Conservation (phyloP, 106 monocot species). For the Allium fistulosum region DNA sequence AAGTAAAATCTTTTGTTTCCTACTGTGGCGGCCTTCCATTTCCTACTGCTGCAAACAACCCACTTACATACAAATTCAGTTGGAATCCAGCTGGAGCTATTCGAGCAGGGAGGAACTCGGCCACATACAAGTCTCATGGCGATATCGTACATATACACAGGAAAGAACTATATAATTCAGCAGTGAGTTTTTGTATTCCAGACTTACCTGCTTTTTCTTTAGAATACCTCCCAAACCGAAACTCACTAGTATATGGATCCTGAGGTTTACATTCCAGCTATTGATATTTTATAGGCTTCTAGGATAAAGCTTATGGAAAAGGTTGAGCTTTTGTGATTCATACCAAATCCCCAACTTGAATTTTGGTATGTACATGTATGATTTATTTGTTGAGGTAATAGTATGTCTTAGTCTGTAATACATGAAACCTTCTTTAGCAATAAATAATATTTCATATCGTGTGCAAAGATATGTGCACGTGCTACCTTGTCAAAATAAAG, state of each 20-base stretch:
- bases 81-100: constrained; percentile 97
- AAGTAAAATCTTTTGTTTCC: constrained; percentile 67
- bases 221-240: constrained; percentile 85
- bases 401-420: too few species aligned
- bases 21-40: constrained; percentile 95
- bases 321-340: constrained; percentile 34
- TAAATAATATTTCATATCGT: too few species aligned
- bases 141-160: constrained; percentile 66
- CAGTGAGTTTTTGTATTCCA: constrained; percentile 56
- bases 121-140: constrained; percentile 63
- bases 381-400: too few species aligned
- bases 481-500: too few species aligned
- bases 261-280: constrained; percentile 75
- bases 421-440: too few species aligned
- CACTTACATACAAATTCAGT: constrained; percentile 94
- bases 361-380: too few species aligned
- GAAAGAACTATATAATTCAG: constrained; percentile 66
- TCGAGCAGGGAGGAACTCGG: constrained; percentile 62
- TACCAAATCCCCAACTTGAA: too few species aligned
- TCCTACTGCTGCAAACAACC: constrained; percentile 94
- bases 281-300: constrained; percentile 67
- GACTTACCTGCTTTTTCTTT: constrained; percentile 91
- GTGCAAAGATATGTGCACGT: too few species aligned
- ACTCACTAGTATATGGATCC: constrained; percentile 75
- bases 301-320: constrained; percentile 73